phyloP scores from a whole-genome alignment of 2,329 filamentous ascomycete genomes.

The Alternaria conjuncta region DNA sequence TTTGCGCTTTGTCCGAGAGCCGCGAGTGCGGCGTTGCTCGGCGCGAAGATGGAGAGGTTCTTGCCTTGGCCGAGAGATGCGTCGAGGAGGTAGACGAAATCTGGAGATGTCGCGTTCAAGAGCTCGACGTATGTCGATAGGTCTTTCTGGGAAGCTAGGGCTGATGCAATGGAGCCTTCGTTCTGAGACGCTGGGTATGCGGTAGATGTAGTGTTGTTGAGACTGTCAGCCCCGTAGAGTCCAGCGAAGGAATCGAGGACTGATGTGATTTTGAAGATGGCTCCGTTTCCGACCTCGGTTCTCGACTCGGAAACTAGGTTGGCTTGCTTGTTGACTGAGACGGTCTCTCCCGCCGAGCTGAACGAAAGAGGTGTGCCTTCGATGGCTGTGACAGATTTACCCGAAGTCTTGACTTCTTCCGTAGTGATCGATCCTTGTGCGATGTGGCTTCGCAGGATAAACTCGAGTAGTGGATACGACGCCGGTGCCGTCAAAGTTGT shows the following conservation, averaged over 20 bases:
- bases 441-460: not conserved
- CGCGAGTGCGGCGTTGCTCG: not conserved
- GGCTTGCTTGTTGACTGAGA: not conserved
- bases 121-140: not conserved
- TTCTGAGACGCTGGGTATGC: not conserved
- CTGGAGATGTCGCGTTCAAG: not conserved
- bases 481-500: not conserved
- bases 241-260: not conserved
- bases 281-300: not conserved
- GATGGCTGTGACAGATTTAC: not conserved
- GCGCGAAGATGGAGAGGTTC: not conserved
- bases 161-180: not conserved
- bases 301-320: not conserved
- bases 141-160: not conserved
- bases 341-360: not conserved
- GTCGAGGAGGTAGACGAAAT: not conserved
- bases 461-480: not conserved
- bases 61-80: not conserved
- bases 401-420: not conserved
- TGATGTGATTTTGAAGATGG: constrained; percentile 1
- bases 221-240: not conserved
- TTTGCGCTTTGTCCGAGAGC: not conserved
- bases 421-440: not conserved
- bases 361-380: not conserved
- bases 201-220: not conserved